Percentiles rank a stretch among this genome's conserved stretches.
Conservation (phyloP, 441 rosid species). For the Geranium incanum region DNA sequence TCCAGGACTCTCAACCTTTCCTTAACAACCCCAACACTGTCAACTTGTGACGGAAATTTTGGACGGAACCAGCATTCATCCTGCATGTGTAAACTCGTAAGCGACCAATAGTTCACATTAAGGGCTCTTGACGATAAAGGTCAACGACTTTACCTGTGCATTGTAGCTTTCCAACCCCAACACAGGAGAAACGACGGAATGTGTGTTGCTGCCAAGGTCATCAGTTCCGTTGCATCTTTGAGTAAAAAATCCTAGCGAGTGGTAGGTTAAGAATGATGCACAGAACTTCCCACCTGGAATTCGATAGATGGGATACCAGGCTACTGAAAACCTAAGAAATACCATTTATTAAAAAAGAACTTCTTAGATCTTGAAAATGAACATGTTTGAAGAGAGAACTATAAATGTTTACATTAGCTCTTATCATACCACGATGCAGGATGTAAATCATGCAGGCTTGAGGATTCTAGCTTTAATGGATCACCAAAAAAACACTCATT, state of each 20-base stretch:
- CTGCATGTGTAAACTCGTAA: constrained; percentile 15
- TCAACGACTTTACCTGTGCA: constrained; percentile 13
- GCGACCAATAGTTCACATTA: not conserved
- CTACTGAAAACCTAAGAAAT: constrained; percentile 31
- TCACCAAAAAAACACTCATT: constrained; percentile 23
- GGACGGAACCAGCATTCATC: constrained; percentile 25
- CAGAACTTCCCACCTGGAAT: constrained; percentile 29
- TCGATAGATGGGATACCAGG: constrained; percentile 35
- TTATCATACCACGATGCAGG: constrained; percentile 26
- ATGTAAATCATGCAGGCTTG: constrained; percentile 23
- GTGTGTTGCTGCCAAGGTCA: constrained; percentile 9
- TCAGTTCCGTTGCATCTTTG: constrained; percentile 11
- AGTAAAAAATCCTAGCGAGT: constrained; percentile 21
- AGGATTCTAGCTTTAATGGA: constrained; percentile 20
- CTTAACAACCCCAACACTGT: constrained; percentile 11
- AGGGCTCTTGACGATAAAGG: not conserved
- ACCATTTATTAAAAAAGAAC: not conserved
- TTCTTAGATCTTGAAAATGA: not conserved
- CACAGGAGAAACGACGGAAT: constrained; percentile 17
- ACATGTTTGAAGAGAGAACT: constrained; percentile 3
- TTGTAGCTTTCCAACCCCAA: constrained; percentile 26
- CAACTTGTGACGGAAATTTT: constrained; percentile 3
- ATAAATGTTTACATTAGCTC: constrained; percentile 4
- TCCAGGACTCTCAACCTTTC: constrained; percentile 19
- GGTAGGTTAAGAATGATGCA: constrained; percentile 37